Evolutionary conservation across 148 eudicot species (phyloP).

Genomic region (Fagopyrum tataricum): DNA sequence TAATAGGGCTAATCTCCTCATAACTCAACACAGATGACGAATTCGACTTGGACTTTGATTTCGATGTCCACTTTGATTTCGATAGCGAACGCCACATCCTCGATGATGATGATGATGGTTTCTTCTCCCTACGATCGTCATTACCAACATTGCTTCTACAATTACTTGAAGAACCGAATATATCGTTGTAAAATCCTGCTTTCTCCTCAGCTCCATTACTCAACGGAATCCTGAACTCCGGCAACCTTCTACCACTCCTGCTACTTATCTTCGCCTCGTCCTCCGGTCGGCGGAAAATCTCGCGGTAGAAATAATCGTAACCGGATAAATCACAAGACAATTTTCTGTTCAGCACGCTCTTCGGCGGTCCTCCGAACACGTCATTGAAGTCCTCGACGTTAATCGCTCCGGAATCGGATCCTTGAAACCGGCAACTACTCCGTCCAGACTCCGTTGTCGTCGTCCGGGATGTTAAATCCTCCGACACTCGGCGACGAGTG

Average conservation of each 20-base stretch:
- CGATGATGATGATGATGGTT: slow-evolving; percentile 1
- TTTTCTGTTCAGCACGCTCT: slow-evolving; percentile 38
- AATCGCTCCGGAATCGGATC: background rate
- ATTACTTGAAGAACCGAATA: background rate
- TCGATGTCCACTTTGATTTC: slow-evolving; percentile 4
- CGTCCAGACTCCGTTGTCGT: background rate
- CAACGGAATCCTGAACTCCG: background rate
- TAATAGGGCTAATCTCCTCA: background rate
- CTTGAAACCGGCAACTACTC: background rate
- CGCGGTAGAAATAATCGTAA: slow-evolving; percentile 33
- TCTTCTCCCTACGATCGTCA: background rate
- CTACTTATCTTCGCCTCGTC: background rate
- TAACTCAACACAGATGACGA: slow-evolving; percentile 8
- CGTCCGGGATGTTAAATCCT: background rate
- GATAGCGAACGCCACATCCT: slow-evolving; percentile 7
- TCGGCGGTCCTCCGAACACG: slow-evolving; percentile 74
- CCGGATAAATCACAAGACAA: slow-evolving; percentile 28
- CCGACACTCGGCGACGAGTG: slow-evolving; percentile 6
- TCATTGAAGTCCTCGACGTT: slow-evolving; percentile 32
- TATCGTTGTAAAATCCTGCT: slow-evolving; percentile 1
- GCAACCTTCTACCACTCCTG: background rate
- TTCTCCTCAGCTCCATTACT: background rate
- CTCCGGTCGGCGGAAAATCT: slow-evolving; percentile 38
- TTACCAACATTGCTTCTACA: background rate
- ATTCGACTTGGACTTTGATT: slow-evolving; percentile 12